These are phyloP conservation scores for Chytridium lagenaria DNA, from an alignment of 371 early-diverging fungal species.

Conservation along the genomic window DNA sequence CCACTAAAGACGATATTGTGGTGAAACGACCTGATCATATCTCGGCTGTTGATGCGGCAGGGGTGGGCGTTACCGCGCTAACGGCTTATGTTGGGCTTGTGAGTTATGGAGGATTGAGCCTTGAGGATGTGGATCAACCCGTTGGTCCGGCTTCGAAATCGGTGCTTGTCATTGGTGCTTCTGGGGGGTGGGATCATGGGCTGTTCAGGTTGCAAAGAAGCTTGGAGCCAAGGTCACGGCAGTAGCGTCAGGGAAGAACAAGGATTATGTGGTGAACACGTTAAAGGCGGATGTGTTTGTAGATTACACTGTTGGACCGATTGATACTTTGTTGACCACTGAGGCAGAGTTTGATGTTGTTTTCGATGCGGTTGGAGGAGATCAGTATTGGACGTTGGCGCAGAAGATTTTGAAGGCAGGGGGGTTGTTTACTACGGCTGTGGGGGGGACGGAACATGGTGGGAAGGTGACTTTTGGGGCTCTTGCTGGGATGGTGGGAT, in stretches of 20 bases:
- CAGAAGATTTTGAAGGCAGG: slow-evolving; percentile 39
- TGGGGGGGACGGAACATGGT: slow-evolving; percentile 46
- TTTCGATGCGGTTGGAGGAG: slow-evolving; percentile 63
- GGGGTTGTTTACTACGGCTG: slow-evolving; percentile 55
- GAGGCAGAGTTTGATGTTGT: slow-evolving; percentile 53
- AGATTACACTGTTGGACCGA: slow-evolving; percentile 54
- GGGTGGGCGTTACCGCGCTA: slow-evolving; percentile 50
- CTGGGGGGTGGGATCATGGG: slow-evolving; percentile 41
- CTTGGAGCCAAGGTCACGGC: slow-evolving; percentile 62
- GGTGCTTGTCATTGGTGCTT: slow-evolving; percentile 45
- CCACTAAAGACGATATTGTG: slow-evolving; percentile 40
- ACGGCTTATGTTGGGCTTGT: slow-evolving; percentile 59
- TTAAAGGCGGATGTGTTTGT: slow-evolving; percentile 69
- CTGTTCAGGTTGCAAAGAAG: slow-evolving; percentile 40
- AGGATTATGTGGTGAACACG: slow-evolving; percentile 50
- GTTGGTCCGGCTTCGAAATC: background rate
- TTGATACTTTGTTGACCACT: slow-evolving; percentile 23
- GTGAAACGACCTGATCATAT: slow-evolving; percentile 54
- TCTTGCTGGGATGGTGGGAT: slow-evolving; percentile 24
- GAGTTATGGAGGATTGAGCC: slow-evolving; percentile 26
- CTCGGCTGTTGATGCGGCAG: slow-evolving; percentile 58
- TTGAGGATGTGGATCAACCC: slow-evolving; percentile 27
- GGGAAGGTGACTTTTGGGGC: slow-evolving; percentile 37
- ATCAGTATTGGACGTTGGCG: slow-evolving; percentile 45
- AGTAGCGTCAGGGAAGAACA: slow-evolving; percentile 33